Percentiles rank a stretch among this genome's conserved stretches.
phyloP scores from a whole-genome alignment of 164 flowering plant species.

The Stephania japonica region DNA sequence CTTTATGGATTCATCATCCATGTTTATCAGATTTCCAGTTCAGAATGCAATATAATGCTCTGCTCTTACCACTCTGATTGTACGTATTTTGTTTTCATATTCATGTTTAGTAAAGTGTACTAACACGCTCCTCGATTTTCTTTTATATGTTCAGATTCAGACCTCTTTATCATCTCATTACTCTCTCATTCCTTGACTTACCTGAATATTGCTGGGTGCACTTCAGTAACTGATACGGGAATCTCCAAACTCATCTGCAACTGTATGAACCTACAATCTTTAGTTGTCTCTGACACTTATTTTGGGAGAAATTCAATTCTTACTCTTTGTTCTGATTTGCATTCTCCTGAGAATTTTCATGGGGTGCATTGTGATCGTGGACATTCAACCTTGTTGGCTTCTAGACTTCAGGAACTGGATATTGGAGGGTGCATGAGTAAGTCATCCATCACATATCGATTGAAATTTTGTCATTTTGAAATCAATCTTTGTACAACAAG shows the following conservation, averaged over 20 bases:
- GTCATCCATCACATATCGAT: slow-evolving; percentile 10
- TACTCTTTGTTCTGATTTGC: slow-evolving; percentile 43
- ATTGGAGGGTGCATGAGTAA: slow-evolving; percentile 70
- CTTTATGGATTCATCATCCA: background rate
- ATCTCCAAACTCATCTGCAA: slow-evolving; percentile 43
- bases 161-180: slow-evolving; percentile 40
- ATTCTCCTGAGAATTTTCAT: slow-evolving; percentile 13
- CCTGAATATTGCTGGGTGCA: slow-evolving; percentile 64
- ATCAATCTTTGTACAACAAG: too few relatives aligned
- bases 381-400: slow-evolving; percentile 28
- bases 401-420: slow-evolving; percentile 48
- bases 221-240: slow-evolving; percentile 55
- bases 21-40: background rate
- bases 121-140: background rate
- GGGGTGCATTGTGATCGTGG: slow-evolving; percentile 18
- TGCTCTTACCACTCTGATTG: background rate
- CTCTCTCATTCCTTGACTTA: slow-evolving; percentile 37
- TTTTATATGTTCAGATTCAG: slow-evolving; percentile 42
- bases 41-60: background rate
- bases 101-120: background rate
- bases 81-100: background rate
- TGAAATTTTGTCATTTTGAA: background rate
- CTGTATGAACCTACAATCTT: slow-evolving; percentile 38
- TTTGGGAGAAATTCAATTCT: slow-evolving; percentile 50
- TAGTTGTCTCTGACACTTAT: slow-evolving; percentile 57